Conservation (phyloP, 306 rosid genomes). For the Corylus avellana region DNA sequence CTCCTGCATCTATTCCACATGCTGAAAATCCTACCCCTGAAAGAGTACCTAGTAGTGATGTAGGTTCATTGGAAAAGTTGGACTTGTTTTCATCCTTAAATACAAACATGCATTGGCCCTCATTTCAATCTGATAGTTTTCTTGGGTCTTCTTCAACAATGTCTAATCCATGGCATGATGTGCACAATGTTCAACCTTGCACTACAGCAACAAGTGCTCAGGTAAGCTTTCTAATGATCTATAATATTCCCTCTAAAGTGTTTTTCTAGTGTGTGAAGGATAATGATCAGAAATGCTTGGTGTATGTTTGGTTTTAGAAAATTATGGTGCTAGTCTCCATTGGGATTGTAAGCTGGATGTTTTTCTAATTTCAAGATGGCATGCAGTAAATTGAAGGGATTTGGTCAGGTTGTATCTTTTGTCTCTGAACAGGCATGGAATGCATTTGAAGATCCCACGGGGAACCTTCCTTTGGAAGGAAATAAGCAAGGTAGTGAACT, state of each 20-base stretch:
- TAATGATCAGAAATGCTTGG: constrained; percentile 3
- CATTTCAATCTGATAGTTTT: constrained; percentile 33
- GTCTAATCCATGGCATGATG: constrained; percentile 47
- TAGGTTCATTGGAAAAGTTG: constrained; percentile 40
- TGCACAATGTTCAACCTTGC: constrained; percentile 38
- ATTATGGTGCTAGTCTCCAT: constrained; percentile 1
- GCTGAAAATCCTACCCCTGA: constrained; percentile 32
- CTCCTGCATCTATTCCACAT: constrained; percentile 28
- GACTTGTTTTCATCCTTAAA: constrained; percentile 42
- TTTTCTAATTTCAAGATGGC: neutral
- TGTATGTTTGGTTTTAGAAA: constrained; percentile 12
- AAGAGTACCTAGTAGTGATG: constrained; percentile 31
- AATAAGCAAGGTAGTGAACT: constrained; percentile 35
- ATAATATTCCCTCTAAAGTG: neutral
- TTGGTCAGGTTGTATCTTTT: constrained; percentile 35
- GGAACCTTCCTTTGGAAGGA: constrained; percentile 37
- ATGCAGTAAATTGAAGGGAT: constrained; percentile 26
- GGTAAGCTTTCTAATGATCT: constrained; percentile 35
- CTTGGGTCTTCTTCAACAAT: constrained; percentile 34
- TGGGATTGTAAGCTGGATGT: neutral
- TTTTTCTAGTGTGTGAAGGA: neutral
- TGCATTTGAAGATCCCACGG: constrained; percentile 65
- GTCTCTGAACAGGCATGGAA: constrained; percentile 62
- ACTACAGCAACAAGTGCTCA: constrained; percentile 30
- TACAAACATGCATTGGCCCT: constrained; percentile 47